Conservation (phyloP, 768 basidiomycete species). For the Trametes cingulata region DNA sequence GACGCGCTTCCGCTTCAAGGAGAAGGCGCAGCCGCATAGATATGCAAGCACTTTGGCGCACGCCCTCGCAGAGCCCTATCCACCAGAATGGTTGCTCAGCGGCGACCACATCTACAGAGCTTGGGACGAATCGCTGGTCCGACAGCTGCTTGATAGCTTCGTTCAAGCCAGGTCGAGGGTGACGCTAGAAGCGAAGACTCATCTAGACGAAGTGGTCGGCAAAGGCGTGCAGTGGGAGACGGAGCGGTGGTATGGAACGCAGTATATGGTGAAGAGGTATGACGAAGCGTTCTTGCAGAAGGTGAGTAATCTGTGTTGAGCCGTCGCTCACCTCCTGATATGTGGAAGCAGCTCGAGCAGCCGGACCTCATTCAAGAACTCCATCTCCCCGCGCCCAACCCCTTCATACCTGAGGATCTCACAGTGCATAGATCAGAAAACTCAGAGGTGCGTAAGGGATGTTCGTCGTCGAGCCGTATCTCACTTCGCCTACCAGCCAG, state of each 20-base stretch:
- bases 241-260: constrained; percentile 55
- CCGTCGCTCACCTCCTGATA: constrained; percentile 1
- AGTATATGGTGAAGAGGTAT: constrained; percentile 41
- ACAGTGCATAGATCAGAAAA: constrained; percentile 43
- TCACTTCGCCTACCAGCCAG: constrained; percentile 33
- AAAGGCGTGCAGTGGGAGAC: constrained; percentile 31
- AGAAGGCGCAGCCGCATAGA: constrained; percentile 43
- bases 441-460: constrained; percentile 19
- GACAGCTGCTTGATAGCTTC: constrained; percentile 27
- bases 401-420: constrained; percentile 50
- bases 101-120: constrained; percentile 15
- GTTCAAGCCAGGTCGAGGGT: constrained; percentile 38
- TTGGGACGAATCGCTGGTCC: constrained; percentile 25
- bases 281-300: constrained; percentile 35
- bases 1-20: constrained; percentile 49
- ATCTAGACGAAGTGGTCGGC: constrained; percentile 31
- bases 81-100: constrained; percentile 22
- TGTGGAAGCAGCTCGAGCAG: constrained; percentile 10
- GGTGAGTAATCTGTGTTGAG: constrained; percentile 17
- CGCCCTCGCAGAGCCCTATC: constrained; percentile 25
- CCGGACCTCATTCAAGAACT: constrained; percentile 35
- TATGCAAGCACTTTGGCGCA: constrained; percentile 43
- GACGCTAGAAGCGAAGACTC: constrained; percentile 40
- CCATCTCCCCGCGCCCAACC: constrained; percentile 47
- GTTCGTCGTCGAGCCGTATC: too few relatives aligned